phyloP scores from a whole-genome alignment of 495 filamentous ascomycete species.

The Oleoguttula mirabilis region DNA sequence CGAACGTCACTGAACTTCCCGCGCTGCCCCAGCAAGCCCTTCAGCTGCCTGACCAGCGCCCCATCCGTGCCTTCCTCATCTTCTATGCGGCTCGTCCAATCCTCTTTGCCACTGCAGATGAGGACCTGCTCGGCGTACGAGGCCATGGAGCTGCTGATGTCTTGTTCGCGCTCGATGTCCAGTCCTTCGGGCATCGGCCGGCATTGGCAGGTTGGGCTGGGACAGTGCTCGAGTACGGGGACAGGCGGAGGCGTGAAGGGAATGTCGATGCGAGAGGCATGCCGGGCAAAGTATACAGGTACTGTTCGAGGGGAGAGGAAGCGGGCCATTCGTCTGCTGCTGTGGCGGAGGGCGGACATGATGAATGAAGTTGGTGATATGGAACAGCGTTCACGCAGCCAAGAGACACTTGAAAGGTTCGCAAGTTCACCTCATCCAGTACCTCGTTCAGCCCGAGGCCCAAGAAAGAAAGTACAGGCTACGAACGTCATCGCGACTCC shows the following conservation, averaged over 20 bases:
- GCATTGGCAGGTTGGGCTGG: slow-evolving; percentile 60
- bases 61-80: slow-evolving; percentile 42
- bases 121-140: slow-evolving; percentile 73
- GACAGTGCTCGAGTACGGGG: slow-evolving; percentile 50
- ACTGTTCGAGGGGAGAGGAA: background rate
- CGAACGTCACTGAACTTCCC: slow-evolving; percentile 61
- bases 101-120: slow-evolving; percentile 61
- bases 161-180: slow-evolving; percentile 60
- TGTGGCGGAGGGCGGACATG: slow-evolving; percentile 10
- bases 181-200: slow-evolving; percentile 53
- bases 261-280: slow-evolving; percentile 18
- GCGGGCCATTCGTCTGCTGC: slow-evolving; percentile 7
- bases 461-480: background rate
- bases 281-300: background rate
- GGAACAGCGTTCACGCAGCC: background rate
- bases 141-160: slow-evolving; percentile 62
- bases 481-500: background rate
- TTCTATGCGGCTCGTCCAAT: slow-evolving; percentile 66
- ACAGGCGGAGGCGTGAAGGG: slow-evolving; percentile 22
- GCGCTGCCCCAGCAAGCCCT: slow-evolving; percentile 49
- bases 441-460: no score
- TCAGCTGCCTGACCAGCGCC: slow-evolving; percentile 61
- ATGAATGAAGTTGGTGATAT: background rate
- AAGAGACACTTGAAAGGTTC: background rate
- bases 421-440: no score